A percentile compares a stretch with the other conserved stretches of the same genome.
Evolutionary conservation across 805 yeast genomes (phyloP).

Genomic region (Geotrichum ghanense): DNA sequence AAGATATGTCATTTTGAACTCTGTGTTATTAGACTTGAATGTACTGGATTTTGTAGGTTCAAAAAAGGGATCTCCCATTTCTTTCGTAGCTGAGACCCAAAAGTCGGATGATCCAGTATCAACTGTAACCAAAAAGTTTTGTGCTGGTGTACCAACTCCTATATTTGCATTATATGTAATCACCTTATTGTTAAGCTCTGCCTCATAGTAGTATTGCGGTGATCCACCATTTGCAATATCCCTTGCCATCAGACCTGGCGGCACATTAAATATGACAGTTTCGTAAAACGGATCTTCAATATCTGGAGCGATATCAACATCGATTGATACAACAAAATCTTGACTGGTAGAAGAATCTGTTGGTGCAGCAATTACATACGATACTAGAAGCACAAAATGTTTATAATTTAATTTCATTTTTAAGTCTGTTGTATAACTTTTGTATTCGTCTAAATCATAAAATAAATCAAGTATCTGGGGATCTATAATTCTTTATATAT

Average conservation of each 20-base stretch:
- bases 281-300: neutral
- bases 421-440: no score
- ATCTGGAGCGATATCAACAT: neutral
- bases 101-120: conserved; percentile 67
- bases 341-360: neutral
- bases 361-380: neutral
- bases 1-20: conserved; percentile 13
- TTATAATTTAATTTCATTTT: neutral
- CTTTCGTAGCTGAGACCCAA: conserved; percentile 33
- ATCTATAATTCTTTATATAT: no score
- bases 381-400: neutral
- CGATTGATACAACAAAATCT: neutral
- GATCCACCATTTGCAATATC: neutral
- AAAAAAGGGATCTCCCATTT: neutral
- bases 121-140: conserved; percentile 39
- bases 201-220: neutral
- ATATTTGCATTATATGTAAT: conserved; percentile 6
- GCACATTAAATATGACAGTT: neutral
- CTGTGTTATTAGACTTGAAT: conserved; percentile 13
- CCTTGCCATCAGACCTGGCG: neutral
- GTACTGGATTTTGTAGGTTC: conserved; percentile 13
- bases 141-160: conserved; percentile 46
- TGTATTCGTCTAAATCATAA: no score
- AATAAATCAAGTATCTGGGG: no score
- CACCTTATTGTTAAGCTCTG: neutral